Evolutionary conservation across 495 filamentous ascomycete species (phyloP).

Genomic region (Aspergillus kassunensis): DNA sequence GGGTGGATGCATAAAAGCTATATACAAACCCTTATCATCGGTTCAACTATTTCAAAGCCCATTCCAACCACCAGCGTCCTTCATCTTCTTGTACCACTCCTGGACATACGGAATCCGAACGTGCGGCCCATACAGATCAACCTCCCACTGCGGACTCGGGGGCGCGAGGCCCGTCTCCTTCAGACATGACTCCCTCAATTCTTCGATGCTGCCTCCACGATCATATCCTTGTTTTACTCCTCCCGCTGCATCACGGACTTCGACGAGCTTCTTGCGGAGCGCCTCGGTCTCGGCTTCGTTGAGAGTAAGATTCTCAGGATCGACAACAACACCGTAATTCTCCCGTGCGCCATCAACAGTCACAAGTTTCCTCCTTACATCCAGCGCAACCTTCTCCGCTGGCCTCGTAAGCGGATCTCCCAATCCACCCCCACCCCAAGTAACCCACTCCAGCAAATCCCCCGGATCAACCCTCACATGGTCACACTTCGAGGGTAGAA

Average conservation of each 20-base stretch:
- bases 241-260: too few species aligned
- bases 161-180: conserved; percentile 36
- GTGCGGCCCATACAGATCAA: conserved; percentile 33
- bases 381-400: conserved; percentile 41
- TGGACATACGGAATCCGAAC: conserved; percentile 29
- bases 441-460: conserved; percentile 50
- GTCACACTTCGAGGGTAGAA: conserved; percentile 45
- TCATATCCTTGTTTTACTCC: too few species aligned
- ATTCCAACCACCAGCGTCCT: too few species aligned
- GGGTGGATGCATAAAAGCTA: too few species aligned
- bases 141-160: conserved; percentile 35
- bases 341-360: conserved; percentile 39
- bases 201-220: too few species aligned
- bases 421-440: conserved; percentile 49
- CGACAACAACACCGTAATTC: conserved; percentile 41
- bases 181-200: conserved; percentile 28
- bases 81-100: conserved; percentile 30
- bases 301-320: conserved; percentile 28
- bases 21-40: too few species aligned
- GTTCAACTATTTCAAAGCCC: too few species aligned
- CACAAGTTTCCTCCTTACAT: conserved; percentile 46
- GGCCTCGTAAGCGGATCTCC: conserved; percentile 47
- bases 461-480: conserved; percentile 44
- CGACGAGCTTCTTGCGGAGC: too few species aligned
- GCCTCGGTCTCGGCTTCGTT: too few species aligned